Evolutionary conservation across 805 yeast genomes (phyloP), one percentile per base, ranked within the genome.

Genomic region (Yarrowia osloensis): DNA sequence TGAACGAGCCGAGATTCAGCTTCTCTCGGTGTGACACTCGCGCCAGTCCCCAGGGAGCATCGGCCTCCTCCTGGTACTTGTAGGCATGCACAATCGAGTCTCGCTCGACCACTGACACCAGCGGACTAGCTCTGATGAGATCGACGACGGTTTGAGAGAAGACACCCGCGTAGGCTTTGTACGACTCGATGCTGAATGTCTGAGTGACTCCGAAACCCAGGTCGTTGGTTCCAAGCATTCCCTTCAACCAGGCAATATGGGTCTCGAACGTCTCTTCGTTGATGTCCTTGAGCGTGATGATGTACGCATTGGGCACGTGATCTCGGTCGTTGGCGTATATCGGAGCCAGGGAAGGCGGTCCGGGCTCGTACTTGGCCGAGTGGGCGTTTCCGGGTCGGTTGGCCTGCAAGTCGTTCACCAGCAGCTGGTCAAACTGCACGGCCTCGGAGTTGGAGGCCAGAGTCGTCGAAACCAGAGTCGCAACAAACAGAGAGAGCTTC

Each of bases 161-260:
- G 77, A 82, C 83, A 68, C 97, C 99, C 63, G 93, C 81, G 81
- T 93, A 94, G 70, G 98, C 99, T 68, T 80, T 79, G 75, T 90
- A 78, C 15, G 59, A 52, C 29, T 29, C 2, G 19, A 29, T 6
- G 2, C 24, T 11, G 26, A 49, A 49, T 6, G n/a, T 29, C 1
- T 19, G 22, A 4, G 24, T 29, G 39, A 49, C 15, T 12, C 40
- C 40, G 1, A 2, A 15, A 11, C n/a, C 7, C 7, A 28, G 3
- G 24, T 49, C 21, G 28, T 2, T 15, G 3, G 2, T 9, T 13
- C 31, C 26, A 19, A 49, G 26, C 39, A 47, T 17, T 4, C 12
- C 7, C 37, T 31, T 12, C 15, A 50, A 4, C 57, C 57, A 50
- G 2, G 2, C 4, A 8, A 50, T 19, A 33, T 50, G 57, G 4